Conservation (phyloP, 805 yeast species). For the Candida saitoana region DNA sequence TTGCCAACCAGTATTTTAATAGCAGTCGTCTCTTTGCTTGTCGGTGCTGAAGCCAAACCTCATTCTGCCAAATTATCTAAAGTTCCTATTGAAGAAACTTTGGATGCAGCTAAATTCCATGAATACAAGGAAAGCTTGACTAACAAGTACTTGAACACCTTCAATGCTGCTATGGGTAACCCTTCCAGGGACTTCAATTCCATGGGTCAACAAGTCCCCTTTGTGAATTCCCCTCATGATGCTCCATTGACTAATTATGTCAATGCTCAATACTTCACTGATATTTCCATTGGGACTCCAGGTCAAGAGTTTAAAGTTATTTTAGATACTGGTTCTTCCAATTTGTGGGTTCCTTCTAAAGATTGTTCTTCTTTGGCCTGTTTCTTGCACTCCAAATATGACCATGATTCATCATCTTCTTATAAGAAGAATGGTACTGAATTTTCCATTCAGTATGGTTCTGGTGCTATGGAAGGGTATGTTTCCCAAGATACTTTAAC, state of each 20-base stretch:
- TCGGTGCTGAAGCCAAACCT: conserved; percentile 43
- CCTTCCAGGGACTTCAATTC: conserved; percentile 14
- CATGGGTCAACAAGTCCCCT: conserved; percentile 25
- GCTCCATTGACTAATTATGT: conserved; percentile 88
- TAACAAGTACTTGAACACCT: conserved; percentile 54
- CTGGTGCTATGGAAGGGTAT: conserved; percentile 89
- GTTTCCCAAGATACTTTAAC: conserved; percentile 80
- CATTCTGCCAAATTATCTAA: conserved; percentile 58
- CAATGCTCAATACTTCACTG: conserved; percentile 95
- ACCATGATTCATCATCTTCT: conserved; percentile 74
- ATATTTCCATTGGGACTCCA: conserved; percentile 88
- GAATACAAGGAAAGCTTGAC: conserved; percentile 58
- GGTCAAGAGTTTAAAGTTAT: conserved; percentile 91
- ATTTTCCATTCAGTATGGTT: conserved; percentile 85
- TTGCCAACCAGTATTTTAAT: conserved; percentile 3
- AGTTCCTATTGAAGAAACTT: conserved; percentile 52
- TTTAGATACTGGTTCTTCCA: conserved; percentile 94
- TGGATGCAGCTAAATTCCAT: conserved; percentile 46
- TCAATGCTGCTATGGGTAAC: conserved; percentile 32
- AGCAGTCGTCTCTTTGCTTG: not conserved
- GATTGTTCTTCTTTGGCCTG: conserved; percentile 94
- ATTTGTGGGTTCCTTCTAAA: conserved; percentile 91
- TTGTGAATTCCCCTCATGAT: conserved; percentile 50
- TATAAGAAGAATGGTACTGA: conserved; percentile 84
- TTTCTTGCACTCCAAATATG: conserved; percentile 87